phyloP scores from a whole-genome alignment of 2,329 filamentous ascomycete genomes.

The Fusarium metavorans region DNA sequence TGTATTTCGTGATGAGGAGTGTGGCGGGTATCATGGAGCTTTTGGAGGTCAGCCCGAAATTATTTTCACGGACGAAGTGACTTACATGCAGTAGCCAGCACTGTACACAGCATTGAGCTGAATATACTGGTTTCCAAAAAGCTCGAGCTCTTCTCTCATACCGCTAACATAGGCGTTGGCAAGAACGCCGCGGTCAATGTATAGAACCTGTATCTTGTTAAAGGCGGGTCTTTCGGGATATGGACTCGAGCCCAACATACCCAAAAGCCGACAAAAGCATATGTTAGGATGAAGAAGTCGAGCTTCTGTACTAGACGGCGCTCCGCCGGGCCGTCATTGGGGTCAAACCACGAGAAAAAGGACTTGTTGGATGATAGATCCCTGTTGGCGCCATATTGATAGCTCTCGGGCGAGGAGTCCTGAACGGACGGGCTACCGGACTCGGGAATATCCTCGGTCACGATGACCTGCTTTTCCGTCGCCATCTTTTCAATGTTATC shows the following conservation, averaged over 20 bases:
- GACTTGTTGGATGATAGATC: neutral
- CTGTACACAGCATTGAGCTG: constrained; percentile 63
- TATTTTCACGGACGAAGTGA: constrained; percentile 54
- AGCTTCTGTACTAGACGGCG: neutral
- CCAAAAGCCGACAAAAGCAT: constrained; percentile 9
- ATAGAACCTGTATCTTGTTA: neutral
- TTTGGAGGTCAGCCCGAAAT: neutral
- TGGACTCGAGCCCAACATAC: neutral
- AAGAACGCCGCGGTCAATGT: constrained; percentile 33
- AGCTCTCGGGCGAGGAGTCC: neutral
- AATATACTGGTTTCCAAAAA: constrained; percentile 65
- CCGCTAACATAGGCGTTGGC: constrained; percentile 68
- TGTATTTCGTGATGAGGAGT: constrained; percentile 55
- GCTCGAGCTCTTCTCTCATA: constrained; percentile 62
- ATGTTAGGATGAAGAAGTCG: constrained; percentile 7
- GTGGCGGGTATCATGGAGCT: constrained; percentile 10
- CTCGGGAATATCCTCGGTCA: neutral
- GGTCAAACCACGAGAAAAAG: constrained; percentile 7
- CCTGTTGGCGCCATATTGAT: neutral
- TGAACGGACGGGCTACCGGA: neutral
- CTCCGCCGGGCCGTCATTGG: neutral
- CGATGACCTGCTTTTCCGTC: neutral
- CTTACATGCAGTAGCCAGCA: constrained; percentile 59
- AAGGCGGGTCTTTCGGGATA: no score
- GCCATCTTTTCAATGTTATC: neutral